Percentiles rank a stretch among this genome's conserved stretches.
Conservation (phyloP, 139 green algal species). For the Volvox reticuliferus region DNA sequence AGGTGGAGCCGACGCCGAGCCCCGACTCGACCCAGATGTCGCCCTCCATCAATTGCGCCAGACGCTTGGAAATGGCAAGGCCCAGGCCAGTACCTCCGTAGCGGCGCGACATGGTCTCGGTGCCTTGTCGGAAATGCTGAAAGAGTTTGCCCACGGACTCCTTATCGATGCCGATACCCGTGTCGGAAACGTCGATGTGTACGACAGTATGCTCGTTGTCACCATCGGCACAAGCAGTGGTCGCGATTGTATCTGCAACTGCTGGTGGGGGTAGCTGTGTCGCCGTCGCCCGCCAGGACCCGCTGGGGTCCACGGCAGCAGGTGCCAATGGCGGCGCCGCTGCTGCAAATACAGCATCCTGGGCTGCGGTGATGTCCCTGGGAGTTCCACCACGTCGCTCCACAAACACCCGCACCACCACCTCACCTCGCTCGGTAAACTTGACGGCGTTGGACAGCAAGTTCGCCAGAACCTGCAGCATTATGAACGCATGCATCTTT, state of each 20-base stretch:
- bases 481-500: too few relatives aligned
- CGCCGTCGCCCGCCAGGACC: not conserved
- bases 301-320: too few relatives aligned
- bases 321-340: not conserved
- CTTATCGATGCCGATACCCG: constrained; percentile 82
- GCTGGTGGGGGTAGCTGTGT: not conserved
- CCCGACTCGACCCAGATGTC: constrained; percentile 76
- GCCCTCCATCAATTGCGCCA: constrained; percentile 86
- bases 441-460: constrained; percentile 86
- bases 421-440: constrained; percentile 78
- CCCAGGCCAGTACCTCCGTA: constrained; percentile 90
- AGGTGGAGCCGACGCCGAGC: constrained; percentile 65
- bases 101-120: constrained; percentile 70
- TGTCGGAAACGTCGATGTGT: constrained; percentile 84
- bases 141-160: constrained; percentile 79
- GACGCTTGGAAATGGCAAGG: constrained; percentile 85
- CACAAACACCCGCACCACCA: constrained; percentile 52
- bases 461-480: constrained; percentile 72
- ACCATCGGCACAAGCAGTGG: not conserved
- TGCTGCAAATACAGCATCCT: not conserved
- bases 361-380: not conserved
- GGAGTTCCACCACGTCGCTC: not conserved
- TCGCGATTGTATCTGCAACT: too few relatives aligned
- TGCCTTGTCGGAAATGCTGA: constrained; percentile 79
- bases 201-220: constrained; percentile 46